These are phyloP conservation scores for Edaphochlamys debaryana DNA, from an alignment of 139 green algal genomes.

Conservation along the genomic window DNA sequence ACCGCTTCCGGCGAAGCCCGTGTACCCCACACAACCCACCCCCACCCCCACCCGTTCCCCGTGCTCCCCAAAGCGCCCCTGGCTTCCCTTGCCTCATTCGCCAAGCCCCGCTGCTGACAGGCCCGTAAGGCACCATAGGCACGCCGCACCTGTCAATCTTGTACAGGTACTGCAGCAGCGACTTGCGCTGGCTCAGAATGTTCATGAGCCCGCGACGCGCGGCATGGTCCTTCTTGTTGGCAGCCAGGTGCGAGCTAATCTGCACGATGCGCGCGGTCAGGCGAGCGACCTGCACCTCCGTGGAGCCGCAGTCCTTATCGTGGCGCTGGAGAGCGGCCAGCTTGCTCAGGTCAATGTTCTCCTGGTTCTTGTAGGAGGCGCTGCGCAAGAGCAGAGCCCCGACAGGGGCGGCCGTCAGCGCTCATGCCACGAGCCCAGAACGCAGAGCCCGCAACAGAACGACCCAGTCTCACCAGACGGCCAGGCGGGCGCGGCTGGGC, in stretches of 20 bases:
- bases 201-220: constrained; percentile 67
- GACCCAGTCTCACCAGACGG: constrained; percentile 40
- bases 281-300: constrained; percentile 75
- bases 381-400: constrained; percentile 40
- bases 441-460: too few species aligned
- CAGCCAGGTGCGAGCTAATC: constrained; percentile 65
- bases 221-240: constrained; percentile 77
- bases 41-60: too few species aligned
- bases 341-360: constrained; percentile 68
- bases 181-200: constrained; percentile 72
- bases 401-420: background rate
- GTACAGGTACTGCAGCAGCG: constrained; percentile 81
- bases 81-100: too few species aligned
- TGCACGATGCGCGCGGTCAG: constrained; percentile 67
- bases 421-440: background rate
- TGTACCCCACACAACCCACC: too few species aligned
- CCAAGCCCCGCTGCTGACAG: too few species aligned
- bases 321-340: constrained; percentile 43
- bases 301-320: constrained; percentile 65
- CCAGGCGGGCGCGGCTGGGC: constrained; percentile 39
- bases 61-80: too few species aligned
- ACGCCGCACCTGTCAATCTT: constrained; percentile 60
- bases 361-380: constrained; percentile 70
- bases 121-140: too few species aligned
- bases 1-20: too few species aligned